Conservation (phyloP, 139 green algal species). For the Chlorella sorokiniana region DNA sequence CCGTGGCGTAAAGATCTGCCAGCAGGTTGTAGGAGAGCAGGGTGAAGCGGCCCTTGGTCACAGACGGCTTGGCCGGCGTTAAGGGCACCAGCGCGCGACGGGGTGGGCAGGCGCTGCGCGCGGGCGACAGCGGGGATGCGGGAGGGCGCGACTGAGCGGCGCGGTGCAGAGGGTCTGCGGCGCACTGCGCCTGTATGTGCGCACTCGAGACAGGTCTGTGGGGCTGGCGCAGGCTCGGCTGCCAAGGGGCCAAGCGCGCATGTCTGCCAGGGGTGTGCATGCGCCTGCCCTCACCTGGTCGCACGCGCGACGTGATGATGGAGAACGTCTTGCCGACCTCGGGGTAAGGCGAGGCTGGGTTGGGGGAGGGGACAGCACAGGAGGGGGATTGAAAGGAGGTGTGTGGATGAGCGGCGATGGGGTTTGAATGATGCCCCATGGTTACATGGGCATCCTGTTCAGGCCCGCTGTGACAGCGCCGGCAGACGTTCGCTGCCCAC, state of each 20-base stretch:
- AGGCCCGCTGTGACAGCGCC: too few relatives aligned
- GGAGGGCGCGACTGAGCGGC: neutral
- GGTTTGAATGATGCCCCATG: too few relatives aligned
- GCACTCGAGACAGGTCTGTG: too few relatives aligned
- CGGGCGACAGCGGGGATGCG: neutral
- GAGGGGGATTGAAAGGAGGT: too few relatives aligned
- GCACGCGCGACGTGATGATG: conserved; percentile 80
- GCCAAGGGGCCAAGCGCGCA: too few relatives aligned
- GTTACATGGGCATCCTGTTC: too few relatives aligned
- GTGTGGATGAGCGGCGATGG: too few relatives aligned
- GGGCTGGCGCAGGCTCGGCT: too few relatives aligned
- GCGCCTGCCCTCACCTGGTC: conserved; percentile 45
- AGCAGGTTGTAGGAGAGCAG: conserved; percentile 97
- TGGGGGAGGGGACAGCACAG: too few relatives aligned
- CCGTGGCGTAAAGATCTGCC: conserved; percentile 96
- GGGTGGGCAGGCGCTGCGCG: conserved; percentile 61
- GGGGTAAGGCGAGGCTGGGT: conserved; percentile 25
- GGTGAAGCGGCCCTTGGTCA: conserved; percentile 81
- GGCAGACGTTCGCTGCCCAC: too few relatives aligned
- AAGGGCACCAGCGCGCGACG: conserved; percentile 76
- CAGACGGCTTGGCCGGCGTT: conserved; percentile 24
- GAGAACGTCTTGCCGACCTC: conserved; percentile 53
- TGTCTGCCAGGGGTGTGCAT: too few relatives aligned
- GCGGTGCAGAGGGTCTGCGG: neutral
- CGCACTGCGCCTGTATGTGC: too few relatives aligned